A percentile compares a stretch with the other conserved stretches of the same genome.
Evolutionary conservation across 768 basidiomycete species (phyloP).

Genomic region (Macrolepiota fuliginosa): DNA sequence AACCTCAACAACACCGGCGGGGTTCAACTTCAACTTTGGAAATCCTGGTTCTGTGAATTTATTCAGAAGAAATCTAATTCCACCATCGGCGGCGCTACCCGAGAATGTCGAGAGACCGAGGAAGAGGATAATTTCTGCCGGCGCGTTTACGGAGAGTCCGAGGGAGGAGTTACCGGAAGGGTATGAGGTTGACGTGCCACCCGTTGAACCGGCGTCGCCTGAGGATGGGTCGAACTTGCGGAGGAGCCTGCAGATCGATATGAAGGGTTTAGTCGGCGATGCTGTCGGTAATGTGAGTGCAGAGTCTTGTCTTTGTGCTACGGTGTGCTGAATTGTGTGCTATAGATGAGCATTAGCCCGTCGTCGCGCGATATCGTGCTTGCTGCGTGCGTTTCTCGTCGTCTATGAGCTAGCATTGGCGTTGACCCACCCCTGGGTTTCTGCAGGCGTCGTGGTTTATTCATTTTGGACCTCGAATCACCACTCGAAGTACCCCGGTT

Average conservation of each 20-base stretch:
- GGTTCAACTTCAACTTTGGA: conserved; percentile 10
- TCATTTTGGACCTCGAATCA: conserved; percentile 90
- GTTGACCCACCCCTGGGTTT: neutral
- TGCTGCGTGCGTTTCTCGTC: conserved; percentile 60
- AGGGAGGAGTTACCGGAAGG: conserved; percentile 6
- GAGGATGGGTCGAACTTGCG: conserved; percentile 63
- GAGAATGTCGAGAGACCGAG: conserved; percentile 7
- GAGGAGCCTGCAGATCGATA: conserved; percentile 68
- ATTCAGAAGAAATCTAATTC: neutral
- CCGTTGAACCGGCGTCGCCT: conserved; percentile 27
- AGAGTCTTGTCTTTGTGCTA: neutral
- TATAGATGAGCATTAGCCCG: conserved; percentile 90
- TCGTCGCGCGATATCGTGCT: conserved; percentile 85
- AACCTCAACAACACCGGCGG: neutral
- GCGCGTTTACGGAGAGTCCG: conserved; percentile 2
- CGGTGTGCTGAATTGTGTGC: conserved; percentile 1
- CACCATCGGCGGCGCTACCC: neutral
- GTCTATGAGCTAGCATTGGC: neutral
- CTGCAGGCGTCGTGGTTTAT: conserved; percentile 78
- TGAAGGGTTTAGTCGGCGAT: conserved; percentile 77
- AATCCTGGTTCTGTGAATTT: neutral
- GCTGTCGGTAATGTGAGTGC: conserved; percentile 77
- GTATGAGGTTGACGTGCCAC: neutral
- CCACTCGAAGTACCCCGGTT: conserved; percentile 88
- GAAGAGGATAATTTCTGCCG: conserved; percentile 7